A percentile compares a stretch with the other conserved stretches of the same genome.
Evolutionary conservation across 2,329 filamentous ascomycete species (phyloP).

Genomic region (Beauveria sp.): DNA sequence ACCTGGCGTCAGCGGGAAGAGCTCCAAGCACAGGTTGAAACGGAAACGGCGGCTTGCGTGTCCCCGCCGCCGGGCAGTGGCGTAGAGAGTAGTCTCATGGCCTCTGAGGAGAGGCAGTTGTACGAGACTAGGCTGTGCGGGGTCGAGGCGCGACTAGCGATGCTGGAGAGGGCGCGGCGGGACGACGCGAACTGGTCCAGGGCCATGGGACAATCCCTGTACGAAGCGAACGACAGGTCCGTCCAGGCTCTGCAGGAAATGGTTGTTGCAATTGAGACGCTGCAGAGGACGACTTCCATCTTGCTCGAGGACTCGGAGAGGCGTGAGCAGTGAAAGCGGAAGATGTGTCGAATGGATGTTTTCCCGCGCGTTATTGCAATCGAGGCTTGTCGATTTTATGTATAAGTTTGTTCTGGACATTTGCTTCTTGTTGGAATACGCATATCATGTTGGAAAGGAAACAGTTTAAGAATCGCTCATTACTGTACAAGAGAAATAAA

Average conservation of each 20-base stretch:
- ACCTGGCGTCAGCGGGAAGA: not conserved
- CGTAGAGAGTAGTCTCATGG: not conserved
- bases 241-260: not conserved
- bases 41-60: not conserved
- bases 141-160: not conserved
- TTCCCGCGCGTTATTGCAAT: too few relatives aligned
- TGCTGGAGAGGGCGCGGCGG: not conserved
- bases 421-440: too few relatives aligned
- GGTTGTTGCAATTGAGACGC: not conserved
- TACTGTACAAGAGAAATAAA: not conserved
- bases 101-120: not conserved
- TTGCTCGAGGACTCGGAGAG: not conserved
- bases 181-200: not conserved
- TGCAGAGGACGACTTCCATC: not conserved
- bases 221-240: slow-evolving; percentile 3
- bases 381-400: too few relatives aligned
- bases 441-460: too few relatives aligned
- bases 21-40: not conserved
- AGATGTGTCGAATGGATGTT: too few relatives aligned
- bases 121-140: not conserved
- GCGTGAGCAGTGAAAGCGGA: not conserved
- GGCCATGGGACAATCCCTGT: not conserved
- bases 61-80: not conserved
- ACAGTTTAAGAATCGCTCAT: not conserved
- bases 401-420: too few relatives aligned